Evolutionary conservation across 495 filamentous ascomycete species (phyloP).

Genomic region (Astrocystis sublimbata): DNA sequence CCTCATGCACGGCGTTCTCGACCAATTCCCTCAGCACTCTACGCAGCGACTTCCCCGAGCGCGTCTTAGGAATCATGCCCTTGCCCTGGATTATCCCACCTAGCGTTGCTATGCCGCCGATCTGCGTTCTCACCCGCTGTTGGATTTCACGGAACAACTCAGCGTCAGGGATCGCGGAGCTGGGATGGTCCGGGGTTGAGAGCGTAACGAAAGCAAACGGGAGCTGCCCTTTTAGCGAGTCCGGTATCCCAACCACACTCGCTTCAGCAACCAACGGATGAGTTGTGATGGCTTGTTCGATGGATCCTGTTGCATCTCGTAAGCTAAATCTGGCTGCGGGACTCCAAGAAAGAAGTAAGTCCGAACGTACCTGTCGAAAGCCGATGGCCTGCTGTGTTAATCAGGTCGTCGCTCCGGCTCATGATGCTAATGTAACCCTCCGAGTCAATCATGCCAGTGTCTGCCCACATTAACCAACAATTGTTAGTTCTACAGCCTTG

Average conservation of each 20-base stretch:
- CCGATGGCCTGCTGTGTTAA: conserved; percentile 92
- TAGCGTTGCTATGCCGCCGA: conserved; percentile 81
- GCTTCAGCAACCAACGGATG: conserved; percentile 78
- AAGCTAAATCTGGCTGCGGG: neutral
- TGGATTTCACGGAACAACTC: conserved; percentile 59
- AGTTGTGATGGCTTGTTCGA: conserved; percentile 86
- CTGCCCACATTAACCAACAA: too few relatives aligned
- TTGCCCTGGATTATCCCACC: conserved; percentile 81
- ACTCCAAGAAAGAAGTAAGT: neutral
- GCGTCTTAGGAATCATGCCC: conserved; percentile 90
- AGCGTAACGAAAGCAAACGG: conserved; percentile 85
- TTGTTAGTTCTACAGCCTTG: conserved; percentile 16
- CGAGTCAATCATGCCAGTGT: conserved; percentile 80
- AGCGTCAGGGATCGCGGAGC: conserved; percentile 46
- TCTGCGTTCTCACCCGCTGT: conserved; percentile 69
- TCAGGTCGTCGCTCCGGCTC: conserved; percentile 86
- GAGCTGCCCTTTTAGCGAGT: conserved; percentile 81
- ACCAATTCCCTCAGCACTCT: conserved; percentile 78
- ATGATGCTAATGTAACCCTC: conserved; percentile 86
- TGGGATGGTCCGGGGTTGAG: conserved; percentile 48
- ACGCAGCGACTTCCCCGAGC: conserved; percentile 83
- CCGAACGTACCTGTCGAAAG: conserved; percentile 75
- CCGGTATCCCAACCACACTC: conserved; percentile 82
- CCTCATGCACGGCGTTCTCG: conserved; percentile 61
- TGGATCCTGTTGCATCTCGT: conserved; percentile 55